These are phyloP conservation scores for Aspergillus jensenii DNA, from an alignment of 2,329 filamentous ascomycete genomes.

Conservation along the genomic window DNA sequence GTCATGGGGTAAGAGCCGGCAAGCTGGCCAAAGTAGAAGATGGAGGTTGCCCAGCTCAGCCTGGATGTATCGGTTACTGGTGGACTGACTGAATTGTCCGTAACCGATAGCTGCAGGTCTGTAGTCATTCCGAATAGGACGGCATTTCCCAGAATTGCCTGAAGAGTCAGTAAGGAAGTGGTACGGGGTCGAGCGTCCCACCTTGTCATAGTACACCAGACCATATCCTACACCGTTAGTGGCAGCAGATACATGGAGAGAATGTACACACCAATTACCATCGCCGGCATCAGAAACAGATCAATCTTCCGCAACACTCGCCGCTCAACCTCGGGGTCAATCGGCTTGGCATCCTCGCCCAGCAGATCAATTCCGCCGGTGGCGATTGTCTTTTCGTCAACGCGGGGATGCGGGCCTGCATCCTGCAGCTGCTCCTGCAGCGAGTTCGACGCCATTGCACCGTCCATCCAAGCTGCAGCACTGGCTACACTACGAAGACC, in stretches of 20 bases:
- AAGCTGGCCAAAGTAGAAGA: slow-evolving; percentile 81
- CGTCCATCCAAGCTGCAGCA: neutral
- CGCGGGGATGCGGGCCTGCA: neutral
- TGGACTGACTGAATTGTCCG: slow-evolving; percentile 52
- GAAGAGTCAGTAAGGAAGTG: neutral
- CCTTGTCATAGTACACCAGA: slow-evolving; percentile 70
- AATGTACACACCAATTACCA: slow-evolving; percentile 43
- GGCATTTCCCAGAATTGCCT: slow-evolving; percentile 70
- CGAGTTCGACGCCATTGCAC: neutral
- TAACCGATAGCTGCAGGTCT: slow-evolving; percentile 62
- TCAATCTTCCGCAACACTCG: slow-evolving; percentile 14
- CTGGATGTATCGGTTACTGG: slow-evolving; percentile 64
- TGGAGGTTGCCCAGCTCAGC: slow-evolving; percentile 72
- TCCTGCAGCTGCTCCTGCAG: too few species aligned
- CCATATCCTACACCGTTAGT: slow-evolving; percentile 49
- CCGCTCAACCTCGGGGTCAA: slow-evolving; percentile 12
- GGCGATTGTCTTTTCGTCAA: neutral
- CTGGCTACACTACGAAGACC: too few species aligned
- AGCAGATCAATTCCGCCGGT: neutral
- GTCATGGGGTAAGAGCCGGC: slow-evolving; percentile 73
- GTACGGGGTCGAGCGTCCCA: slow-evolving; percentile 18
- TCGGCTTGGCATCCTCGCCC: slow-evolving; percentile 10
- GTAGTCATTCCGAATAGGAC: slow-evolving; percentile 74
- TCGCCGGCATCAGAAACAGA: slow-evolving; percentile 13
- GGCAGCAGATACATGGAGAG: neutral